Evolutionary conservation across 1,139 yeast genomes (phyloP), one percentile per base, ranked within the genome.

Genomic region (Suhomyces panamericanus): DNA sequence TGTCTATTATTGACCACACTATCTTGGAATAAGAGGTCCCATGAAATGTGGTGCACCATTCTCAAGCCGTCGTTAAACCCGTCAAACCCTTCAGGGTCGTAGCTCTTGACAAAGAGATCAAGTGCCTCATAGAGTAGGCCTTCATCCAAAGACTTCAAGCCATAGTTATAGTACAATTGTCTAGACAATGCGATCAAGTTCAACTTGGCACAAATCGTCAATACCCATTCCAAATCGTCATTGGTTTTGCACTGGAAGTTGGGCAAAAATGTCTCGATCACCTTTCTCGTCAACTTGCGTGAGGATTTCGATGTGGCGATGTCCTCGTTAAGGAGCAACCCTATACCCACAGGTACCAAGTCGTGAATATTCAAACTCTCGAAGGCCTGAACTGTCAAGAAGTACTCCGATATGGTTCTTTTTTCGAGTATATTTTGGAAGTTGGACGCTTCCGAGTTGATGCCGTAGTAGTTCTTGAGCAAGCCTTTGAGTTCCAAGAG

Each of bases 191-290:
- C 63, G n/a, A 79, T 70, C 39, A 77, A 59, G 35, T 68, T 68
- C 35, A 74, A 59, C 44, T 68, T 66, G 34, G 77, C 72, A 53
- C 81, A 77, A 15, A 75, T 70, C 1, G 87, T 78, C 42, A 87
- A 67, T 27, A 85, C 80, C 95, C 95, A 87, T 59, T 87, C 95
- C 51, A 85, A 72, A 55, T 87, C 96, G 56, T 85, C 93, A 54
- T 83, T 84, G 7, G 83, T 78, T 40, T 74, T 66, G 55, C 81
- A 81, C 33, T 80, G 70, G 56, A 74, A 84, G 14, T 68, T 66
- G 9, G 91, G 90, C 31, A 88, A 66, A 44, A 78, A 73, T 43
- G 81, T 82, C 3, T 82, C 77, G 32, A 88, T 72, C 1, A 80
- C 75, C 38, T 70, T 70, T 50, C 75, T 68, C 26, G 81, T 56